phyloP scores from a whole-genome alignment of 2,329 filamentous ascomycete species.

The Monilinia vaccinii-corymbosi region DNA sequence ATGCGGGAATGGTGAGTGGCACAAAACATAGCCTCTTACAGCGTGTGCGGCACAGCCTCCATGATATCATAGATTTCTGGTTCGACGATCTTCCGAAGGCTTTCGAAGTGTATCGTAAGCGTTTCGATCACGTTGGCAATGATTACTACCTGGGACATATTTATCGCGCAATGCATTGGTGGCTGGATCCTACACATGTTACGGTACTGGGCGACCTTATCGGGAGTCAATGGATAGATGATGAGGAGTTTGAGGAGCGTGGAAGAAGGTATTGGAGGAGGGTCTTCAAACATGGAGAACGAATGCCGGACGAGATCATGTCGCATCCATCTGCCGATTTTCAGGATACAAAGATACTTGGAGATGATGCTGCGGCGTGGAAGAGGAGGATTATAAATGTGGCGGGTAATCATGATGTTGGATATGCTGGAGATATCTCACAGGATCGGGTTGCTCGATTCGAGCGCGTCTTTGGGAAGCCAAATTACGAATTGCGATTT shows the following conservation, averaged over 20 bases:
- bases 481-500: conserved; percentile 83
- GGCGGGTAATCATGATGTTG: conserved; percentile 91
- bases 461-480: conserved; percentile 73
- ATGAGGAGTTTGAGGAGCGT: conserved; percentile 71
- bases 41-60: conserved; percentile 43
- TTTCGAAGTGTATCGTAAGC: conserved; percentile 62
- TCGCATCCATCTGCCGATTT: conserved; percentile 37
- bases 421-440: conserved; percentile 87
- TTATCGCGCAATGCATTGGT: conserved; percentile 76
- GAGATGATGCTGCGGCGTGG: conserved; percentile 50
- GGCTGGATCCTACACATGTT: conserved; percentile 75
- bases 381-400: conserved; percentile 74
- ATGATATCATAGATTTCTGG: conserved; percentile 52
- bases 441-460: conserved; percentile 69
- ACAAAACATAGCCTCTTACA: conserved; percentile 40
- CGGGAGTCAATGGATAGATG: conserved; percentile 88
- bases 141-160: conserved; percentile 93
- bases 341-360: conserved; percentile 23
- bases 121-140: conserved; percentile 82
- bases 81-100: conserved; percentile 61
- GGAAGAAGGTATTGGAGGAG: conserved; percentile 70
- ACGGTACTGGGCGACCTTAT: conserved; percentile 84
- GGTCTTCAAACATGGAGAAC: conserved; percentile 61
- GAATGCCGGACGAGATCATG: conserved; percentile 50
- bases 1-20: conserved; percentile 28